Evolutionary conservation across 208 protist species (phyloP).

Genomic region (Trypanosoma vivax): DNA sequence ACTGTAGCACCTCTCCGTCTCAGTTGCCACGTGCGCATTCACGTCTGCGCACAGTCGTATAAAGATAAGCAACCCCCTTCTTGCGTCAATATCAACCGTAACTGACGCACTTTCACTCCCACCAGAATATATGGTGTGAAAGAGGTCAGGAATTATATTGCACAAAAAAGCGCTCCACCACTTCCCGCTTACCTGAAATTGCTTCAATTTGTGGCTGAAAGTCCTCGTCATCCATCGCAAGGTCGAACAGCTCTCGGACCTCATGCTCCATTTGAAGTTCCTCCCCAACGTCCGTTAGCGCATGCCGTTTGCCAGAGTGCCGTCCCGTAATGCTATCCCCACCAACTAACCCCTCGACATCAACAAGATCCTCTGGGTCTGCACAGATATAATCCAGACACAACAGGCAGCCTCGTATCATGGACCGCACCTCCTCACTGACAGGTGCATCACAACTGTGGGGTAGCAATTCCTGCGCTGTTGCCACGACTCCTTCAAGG

Average conservation of each 20-base stretch:
- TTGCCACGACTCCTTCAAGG: slow-evolving; percentile 68
- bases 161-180: slow-evolving; percentile 16
- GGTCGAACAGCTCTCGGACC: slow-evolving; percentile 13
- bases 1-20: too few relatives aligned
- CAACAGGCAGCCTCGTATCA: slow-evolving; percentile 60
- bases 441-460: slow-evolving; percentile 44
- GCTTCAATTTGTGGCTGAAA: slow-evolving; percentile 10
- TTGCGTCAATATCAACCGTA: too few relatives aligned
- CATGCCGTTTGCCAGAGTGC: not conserved
- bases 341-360: not conserved
- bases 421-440: slow-evolving; percentile 51
- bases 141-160: slow-evolving; percentile 1
- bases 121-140: too few relatives aligned
- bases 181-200: slow-evolving; percentile 5
- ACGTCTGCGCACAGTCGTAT: too few relatives aligned
- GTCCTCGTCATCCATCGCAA: slow-evolving; percentile 15
- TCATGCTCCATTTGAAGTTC: not conserved
- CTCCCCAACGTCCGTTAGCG: not conserved
- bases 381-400: slow-evolving; percentile 74
- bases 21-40: too few relatives aligned
- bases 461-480: slow-evolving; percentile 64
- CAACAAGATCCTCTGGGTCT: slow-evolving; percentile 22
- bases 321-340: not conserved
- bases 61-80: too few relatives aligned
- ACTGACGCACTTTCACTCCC: too few relatives aligned